Conservation (phyloP, 805 yeast genomes). For the Starmerella etchellsii region DNA sequence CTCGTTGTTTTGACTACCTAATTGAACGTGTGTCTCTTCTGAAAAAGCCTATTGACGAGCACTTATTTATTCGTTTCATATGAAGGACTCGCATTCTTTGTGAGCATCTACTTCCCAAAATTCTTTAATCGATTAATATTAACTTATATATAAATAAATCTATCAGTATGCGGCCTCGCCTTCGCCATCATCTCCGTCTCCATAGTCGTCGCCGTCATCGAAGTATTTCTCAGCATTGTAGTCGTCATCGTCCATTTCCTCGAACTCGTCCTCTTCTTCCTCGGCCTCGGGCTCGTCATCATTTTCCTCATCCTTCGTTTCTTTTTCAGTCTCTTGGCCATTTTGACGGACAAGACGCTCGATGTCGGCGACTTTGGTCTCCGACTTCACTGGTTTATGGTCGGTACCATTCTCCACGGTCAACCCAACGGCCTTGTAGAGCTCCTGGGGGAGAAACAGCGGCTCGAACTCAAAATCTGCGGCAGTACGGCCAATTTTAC, state of each 20-base stretch:
- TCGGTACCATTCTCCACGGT: neutral
- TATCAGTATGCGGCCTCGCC: conserved; percentile 54
- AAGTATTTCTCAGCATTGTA: conserved; percentile 71
- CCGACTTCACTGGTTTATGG: neutral
- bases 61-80: too few relatives aligned
- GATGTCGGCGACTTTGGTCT: neutral
- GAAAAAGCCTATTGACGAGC: too few relatives aligned
- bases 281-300: conserved; percentile 36
- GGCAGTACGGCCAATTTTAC: conserved; percentile 56
- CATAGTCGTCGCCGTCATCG: conserved; percentile 49
- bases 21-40: too few relatives aligned
- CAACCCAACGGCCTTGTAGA: conserved; percentile 58
- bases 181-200: conserved; percentile 44
- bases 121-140: too few relatives aligned
- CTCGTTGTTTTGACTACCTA: too few relatives aligned
- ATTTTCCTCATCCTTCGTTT: conserved; percentile 28
- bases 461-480: conserved; percentile 66
- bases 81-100: too few relatives aligned
- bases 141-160: neutral
- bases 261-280: conserved; percentile 50
- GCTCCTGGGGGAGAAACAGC: conserved; percentile 64
- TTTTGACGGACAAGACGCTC: neutral
- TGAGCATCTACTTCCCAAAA: too few relatives aligned
- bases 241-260: conserved; percentile 63
- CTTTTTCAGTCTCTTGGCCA: conserved; percentile 28